Base-by-base conservation (phyloP, 805 yeast genomes). In the Ogataea pini region DNA sequence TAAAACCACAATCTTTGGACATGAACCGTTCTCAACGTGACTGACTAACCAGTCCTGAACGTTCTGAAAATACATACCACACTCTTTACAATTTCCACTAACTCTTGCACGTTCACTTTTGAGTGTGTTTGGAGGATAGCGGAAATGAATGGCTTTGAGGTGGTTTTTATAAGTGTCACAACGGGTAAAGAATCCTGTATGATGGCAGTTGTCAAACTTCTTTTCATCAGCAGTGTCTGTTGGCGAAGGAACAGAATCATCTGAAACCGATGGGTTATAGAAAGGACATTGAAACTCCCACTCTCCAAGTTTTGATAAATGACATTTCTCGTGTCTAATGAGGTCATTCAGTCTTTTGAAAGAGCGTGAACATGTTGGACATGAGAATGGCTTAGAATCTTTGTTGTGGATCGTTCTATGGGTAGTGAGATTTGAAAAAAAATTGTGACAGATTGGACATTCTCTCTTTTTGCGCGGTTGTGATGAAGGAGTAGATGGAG, bases 111-210 rank as follows among this genome's bases (percentile, higher is more conserved):
- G 77, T 58, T 88, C 86, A 51, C 79, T 82, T 67, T 89, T 89
- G 62, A 83, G 80, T 3, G 96, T 89, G 6, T 96, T 96, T 33
- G 78, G 77, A 4, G 97, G 97, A 66, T 90, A 90, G 55, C 80
- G 85, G 65, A 90, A 90, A 63, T 90, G 97, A 52, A 90, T 76
- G 1, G 96, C 95, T 64, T 87, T 88, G 52, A 90, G 72, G 68
- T 90, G 97, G 68, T 90, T 90, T 62, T 90, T 90, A 70, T 81
- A 90, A 4, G 97, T 90, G 63, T 90, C 97, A 64, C 96, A 86
- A 43, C 97, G 76, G 10, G 90, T 82, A 60, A 90, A 90, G 25
- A 86, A 83, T 4, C 97, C 97, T 7, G 89, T 80, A 46, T 80
- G 79, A 63, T 90, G 97, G 63, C 96, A 89, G 29, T 38, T 38